phyloP scores from a whole-genome alignment of 75 land plant genomes.

The Selaginella tamariscina region DNA sequence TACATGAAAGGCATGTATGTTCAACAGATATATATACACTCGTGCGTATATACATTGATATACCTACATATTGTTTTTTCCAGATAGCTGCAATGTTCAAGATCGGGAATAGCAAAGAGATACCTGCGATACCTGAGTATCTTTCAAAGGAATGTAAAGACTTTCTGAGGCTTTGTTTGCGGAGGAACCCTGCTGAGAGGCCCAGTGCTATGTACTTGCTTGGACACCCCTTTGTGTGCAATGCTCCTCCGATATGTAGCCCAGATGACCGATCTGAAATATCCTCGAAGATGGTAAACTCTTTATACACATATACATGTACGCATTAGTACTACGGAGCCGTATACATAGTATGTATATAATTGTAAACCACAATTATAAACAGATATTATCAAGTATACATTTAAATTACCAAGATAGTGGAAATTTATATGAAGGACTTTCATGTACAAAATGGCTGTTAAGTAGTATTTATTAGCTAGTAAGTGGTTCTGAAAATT shows the following conservation, averaged over 20 bases:
- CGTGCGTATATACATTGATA: neutral
- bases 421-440: too few species aligned
- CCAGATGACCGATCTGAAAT: slow-evolving; percentile 16
- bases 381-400: too few species aligned
- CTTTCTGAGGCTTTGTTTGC: slow-evolving; percentile 51
- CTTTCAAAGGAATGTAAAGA: slow-evolving; percentile 58
- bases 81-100: slow-evolving; percentile 86
- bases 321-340: too few species aligned
- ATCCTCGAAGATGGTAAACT: neutral
- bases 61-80: neutral
- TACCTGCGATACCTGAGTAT: slow-evolving; percentile 55
- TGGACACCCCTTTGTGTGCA: slow-evolving; percentile 55
- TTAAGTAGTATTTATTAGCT: too few species aligned
- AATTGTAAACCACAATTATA: too few species aligned
- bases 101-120: slow-evolving; percentile 74
- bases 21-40: too few species aligned
- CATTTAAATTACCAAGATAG: too few species aligned
- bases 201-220: slow-evolving; percentile 57
- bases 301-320: too few species aligned
- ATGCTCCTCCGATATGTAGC: slow-evolving; percentile 27
- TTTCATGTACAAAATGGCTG: too few species aligned
- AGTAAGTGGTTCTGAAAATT: too few species aligned
- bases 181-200: slow-evolving; percentile 49
- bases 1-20: too few species aligned
- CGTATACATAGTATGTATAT: too few species aligned